Evolutionary conservation across 2,329 filamentous ascomycete species (phyloP).

Genomic region (Sarocladium oryzae): DNA sequence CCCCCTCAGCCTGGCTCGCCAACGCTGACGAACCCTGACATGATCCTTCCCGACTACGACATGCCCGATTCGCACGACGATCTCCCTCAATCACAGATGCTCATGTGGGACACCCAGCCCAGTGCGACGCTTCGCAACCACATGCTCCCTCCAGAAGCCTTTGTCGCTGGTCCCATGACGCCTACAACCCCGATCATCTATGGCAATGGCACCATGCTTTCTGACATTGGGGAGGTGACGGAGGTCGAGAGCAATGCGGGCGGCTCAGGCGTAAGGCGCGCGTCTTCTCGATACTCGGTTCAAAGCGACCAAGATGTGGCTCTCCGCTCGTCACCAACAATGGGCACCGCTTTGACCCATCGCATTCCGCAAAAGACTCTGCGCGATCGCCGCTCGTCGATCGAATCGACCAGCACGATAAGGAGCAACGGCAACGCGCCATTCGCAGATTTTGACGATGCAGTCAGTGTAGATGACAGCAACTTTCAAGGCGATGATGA

Average conservation of each 20-base stretch:
- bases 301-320: conserved; percentile 22
- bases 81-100: conserved; percentile 43
- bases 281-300: conserved; percentile 28
- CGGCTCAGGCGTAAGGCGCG: conserved; percentile 28
- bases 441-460: conserved; percentile 57
- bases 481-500: conserved; percentile 63
- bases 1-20: conserved; percentile 62
- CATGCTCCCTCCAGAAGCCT: conserved; percentile 29
- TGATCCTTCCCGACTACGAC: conserved; percentile 73
- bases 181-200: conserved; percentile 61
- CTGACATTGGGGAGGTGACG: conserved; percentile 55
- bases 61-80: conserved; percentile 47
- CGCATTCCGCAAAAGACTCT: conserved; percentile 36
- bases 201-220: conserved; percentile 63
- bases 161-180: conserved; percentile 37
- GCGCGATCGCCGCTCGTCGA: conserved; percentile 47
- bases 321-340: conserved; percentile 35
- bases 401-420: conserved; percentile 56
- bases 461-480: conserved; percentile 56
- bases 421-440: conserved; percentile 41
- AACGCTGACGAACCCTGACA: conserved; percentile 86
- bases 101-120: conserved; percentile 45
- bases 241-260: conserved; percentile 46
- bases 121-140: conserved; percentile 13
- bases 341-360: conserved; percentile 35